These are phyloP conservation scores for Malbranchea cinnamomea DNA, from an alignment of 2,329 filamentous ascomycete genomes.

Conservation along the genomic window DNA sequence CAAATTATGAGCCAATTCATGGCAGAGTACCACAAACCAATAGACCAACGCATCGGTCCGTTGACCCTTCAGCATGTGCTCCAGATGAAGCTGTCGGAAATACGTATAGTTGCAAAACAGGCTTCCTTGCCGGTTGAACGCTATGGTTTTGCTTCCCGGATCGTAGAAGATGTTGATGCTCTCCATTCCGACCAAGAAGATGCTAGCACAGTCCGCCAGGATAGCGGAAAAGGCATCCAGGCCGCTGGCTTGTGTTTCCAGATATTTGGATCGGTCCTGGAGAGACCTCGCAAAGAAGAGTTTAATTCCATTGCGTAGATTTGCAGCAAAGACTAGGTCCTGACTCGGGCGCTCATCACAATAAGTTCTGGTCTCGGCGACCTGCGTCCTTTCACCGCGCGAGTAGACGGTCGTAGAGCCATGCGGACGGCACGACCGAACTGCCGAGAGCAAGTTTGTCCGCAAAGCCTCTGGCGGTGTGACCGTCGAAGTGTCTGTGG, in stretches of 20 bases:
- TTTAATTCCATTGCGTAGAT: conserved; percentile 56
- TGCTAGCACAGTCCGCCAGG: conserved; percentile 51
- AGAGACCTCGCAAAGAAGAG: conserved; percentile 53
- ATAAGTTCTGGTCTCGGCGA: conserved; percentile 73
- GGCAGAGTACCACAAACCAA: conserved; percentile 93
- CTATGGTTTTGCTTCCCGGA: conserved; percentile 62
- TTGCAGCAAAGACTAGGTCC: conserved; percentile 56
- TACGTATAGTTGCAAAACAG: conserved; percentile 91
- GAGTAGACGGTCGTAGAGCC: conserved; percentile 60
- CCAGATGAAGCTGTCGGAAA: conserved; percentile 63
- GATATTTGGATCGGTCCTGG: conserved; percentile 39
- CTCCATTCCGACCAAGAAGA: conserved; percentile 56
- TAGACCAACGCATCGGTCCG: conserved; percentile 59
- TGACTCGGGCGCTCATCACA: conserved; percentile 65
- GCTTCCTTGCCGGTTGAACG: conserved; percentile 76
- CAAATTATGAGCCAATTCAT: conserved; percentile 91
- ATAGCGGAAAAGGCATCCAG: conserved; percentile 57
- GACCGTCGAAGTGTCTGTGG: conserved; percentile 18
- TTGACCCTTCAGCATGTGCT: conserved; percentile 26
- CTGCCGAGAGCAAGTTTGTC: conserved; percentile 52
- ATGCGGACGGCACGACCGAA: conserved; percentile 63
- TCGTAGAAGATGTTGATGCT: conserved; percentile 83
- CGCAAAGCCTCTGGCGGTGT: conserved; percentile 28
- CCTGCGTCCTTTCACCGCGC: conserved; percentile 52
- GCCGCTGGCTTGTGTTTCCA: conserved; percentile 43